phyloP scores from a whole-genome alignment of 192 early-diverging fungal genomes.

The Rhizophagus sp. region DNA sequence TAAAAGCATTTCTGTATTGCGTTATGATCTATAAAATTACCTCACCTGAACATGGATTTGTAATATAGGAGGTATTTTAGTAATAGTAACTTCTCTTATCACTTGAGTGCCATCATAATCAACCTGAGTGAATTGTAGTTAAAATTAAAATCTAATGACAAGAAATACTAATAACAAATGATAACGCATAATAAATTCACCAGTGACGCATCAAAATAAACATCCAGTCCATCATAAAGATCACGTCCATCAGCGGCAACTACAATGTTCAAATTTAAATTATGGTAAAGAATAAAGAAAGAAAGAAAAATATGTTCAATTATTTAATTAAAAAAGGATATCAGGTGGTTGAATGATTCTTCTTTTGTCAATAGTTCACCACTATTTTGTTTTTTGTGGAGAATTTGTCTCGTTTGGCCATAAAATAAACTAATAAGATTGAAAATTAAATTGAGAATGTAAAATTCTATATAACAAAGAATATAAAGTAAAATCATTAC shows the following conservation, averaged over 20 bases:
- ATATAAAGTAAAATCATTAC: slow-evolving; percentile 18
- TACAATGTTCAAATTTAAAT: slow-evolving; percentile 36
- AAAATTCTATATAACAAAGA: not conserved
- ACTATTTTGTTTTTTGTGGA: slow-evolving; percentile 38
- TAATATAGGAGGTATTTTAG: slow-evolving; percentile 63
- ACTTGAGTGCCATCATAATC: slow-evolving; percentile 37
- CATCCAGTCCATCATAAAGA: slow-evolving; percentile 59
- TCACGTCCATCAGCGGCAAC: slow-evolving; percentile 46
- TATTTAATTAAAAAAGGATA: slow-evolving; percentile 16
- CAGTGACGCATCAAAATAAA: slow-evolving; percentile 55
- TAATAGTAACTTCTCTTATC: slow-evolving; percentile 49
- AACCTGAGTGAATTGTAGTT: slow-evolving; percentile 7
- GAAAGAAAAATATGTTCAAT: not conserved
- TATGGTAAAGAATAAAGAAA: not conserved
- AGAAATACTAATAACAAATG: too few relatives aligned
- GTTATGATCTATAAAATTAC: not conserved
- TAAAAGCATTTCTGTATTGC: not conserved
- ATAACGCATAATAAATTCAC: slow-evolving; percentile 12
- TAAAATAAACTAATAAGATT: slow-evolving; percentile 46
- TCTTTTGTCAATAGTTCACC: slow-evolving; percentile 39
- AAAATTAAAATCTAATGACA: not conserved
- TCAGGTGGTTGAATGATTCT: slow-evolving; percentile 45
- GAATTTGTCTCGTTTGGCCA: slow-evolving; percentile 47
- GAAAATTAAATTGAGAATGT: not conserved
- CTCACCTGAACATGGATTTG: slow-evolving; percentile 65